Evolutionary conservation across 805 yeast genomes (phyloP), one percentile per base, ranked within the genome.

Genomic region (Geotrichum ghanense): DNA sequence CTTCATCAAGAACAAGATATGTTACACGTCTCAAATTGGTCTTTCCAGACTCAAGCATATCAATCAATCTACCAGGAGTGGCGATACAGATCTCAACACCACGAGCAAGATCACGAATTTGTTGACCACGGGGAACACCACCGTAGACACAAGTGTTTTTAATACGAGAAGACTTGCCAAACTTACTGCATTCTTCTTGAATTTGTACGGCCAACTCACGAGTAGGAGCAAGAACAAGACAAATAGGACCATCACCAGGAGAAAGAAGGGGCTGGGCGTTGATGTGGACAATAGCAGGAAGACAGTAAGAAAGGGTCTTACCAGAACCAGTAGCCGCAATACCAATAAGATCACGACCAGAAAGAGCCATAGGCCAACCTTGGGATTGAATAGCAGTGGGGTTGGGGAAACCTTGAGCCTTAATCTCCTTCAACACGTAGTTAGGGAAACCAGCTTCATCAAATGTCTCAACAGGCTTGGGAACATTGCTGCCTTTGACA

Each of bases 331-430:
- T 92, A 57, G 96, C 83, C 48, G 98, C 97, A 66, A 92, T 83
- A 76, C 98, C 98, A 69, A 92, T 85, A 90, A 92, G 83, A 67
- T 92, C 97, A 72, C 97, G 86, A 74, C 98, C 98, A 59, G 90
- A 80, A 50, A 89, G 74, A 62, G 98, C 98, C 98, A 92, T 92
- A 53, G 98, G 98, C 98, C 98, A 92, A 73, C 98, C 98, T 74
- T 92, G 98, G 69, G 96, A 87, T 73, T 92, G 98, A 62, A 92
- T 92, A 55, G 87, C 88, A 48, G 98, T 92, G 59, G 98, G 98
- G 54, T 72, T 77, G 48, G 81, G 92, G 72, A 92, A 92, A 51
- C 97, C 97, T 69, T 85, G 88, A 50, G 80, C 80, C 69, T 83
- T 78, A 58, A 92, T 89, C 74, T 90, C 96, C 50, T 69, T 72